Conservation (phyloP, 352 stramenopile genomes). For the Phytophthora pisi region DNA sequence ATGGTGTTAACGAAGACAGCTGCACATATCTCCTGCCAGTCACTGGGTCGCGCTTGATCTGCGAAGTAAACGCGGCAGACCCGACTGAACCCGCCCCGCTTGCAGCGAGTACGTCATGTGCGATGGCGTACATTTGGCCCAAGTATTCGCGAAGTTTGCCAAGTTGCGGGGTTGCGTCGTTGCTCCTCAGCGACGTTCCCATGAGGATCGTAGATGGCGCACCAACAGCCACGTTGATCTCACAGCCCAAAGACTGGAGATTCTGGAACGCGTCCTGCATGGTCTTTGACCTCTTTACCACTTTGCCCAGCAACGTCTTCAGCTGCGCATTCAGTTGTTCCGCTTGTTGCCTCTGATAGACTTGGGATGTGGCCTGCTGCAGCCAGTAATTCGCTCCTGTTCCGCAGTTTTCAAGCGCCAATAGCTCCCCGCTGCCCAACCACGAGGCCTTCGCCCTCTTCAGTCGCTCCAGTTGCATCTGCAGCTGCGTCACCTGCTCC, state of each 20-base stretch:
- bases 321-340: slow-evolving; percentile 25
- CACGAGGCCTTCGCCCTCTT: slow-evolving; percentile 2
- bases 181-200: slow-evolving; percentile 20
- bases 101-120: slow-evolving; percentile 11
- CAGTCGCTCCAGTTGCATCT: slow-evolving; percentile 30
- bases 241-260: slow-evolving; percentile 15
- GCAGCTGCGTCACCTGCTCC: slow-evolving; percentile 20
- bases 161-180: slow-evolving; percentile 28
- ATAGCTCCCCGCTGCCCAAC: background rate
- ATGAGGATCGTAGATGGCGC: slow-evolving; percentile 13
- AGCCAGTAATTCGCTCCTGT: slow-evolving; percentile 15
- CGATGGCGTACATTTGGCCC: slow-evolving; percentile 24
- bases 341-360: slow-evolving; percentile 20
- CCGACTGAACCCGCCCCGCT: background rate
- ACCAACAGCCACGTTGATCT: slow-evolving; percentile 20
- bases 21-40: slow-evolving; percentile 15
- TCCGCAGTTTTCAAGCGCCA: background rate
- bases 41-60: slow-evolving; percentile 22
- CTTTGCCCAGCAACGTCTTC: slow-evolving; percentile 19
- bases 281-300: slow-evolving; percentile 17
- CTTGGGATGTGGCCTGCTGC: slow-evolving; percentile 15
- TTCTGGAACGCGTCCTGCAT: slow-evolving; percentile 24
- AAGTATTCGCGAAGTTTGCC: slow-evolving; percentile 19
- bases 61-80: slow-evolving; percentile 11
- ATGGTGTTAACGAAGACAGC: slow-evolving; percentile 17